A percentile compares a stretch with the other conserved stretches of the same genome.
phyloP scores from a whole-genome alignment of 495 filamentous ascomycete species.

The Penicillium pulvis region DNA sequence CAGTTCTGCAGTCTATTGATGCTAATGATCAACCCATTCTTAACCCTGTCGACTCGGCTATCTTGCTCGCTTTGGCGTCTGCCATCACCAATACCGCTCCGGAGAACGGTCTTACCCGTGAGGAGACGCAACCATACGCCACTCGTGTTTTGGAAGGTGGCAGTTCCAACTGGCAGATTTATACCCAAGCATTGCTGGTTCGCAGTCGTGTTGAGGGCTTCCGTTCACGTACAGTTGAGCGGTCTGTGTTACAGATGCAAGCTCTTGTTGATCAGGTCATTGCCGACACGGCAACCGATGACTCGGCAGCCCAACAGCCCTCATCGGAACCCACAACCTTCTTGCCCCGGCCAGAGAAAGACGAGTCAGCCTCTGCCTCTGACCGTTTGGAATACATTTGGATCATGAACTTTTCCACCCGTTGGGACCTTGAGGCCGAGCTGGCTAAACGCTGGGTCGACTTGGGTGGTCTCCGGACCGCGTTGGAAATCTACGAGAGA shows the following conservation, averaged over 20 bases:
- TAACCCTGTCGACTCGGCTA: constrained; percentile 78
- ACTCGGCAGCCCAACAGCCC: constrained; percentile 33
- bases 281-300: constrained; percentile 69
- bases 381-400: constrained; percentile 83
- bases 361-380: constrained; percentile 73
- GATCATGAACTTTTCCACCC: constrained; percentile 75
- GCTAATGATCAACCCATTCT: constrained; percentile 83
- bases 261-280: constrained; percentile 95
- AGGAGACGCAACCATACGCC: constrained; percentile 91
- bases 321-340: constrained; percentile 64
- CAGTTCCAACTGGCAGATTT: constrained; percentile 96
- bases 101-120: constrained; percentile 79
- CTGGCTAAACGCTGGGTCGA: constrained; percentile 87
- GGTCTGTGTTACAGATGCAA: constrained; percentile 91
- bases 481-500: constrained; percentile 94
- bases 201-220: constrained; percentile 88
- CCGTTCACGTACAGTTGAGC: constrained; percentile 79
- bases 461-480: constrained; percentile 83
- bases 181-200: constrained; percentile 88
- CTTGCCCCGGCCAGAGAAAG: constrained; percentile 72
- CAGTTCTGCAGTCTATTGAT: constrained; percentile 60
- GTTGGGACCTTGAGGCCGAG: constrained; percentile 94
- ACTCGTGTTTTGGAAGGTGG: constrained; percentile 84
- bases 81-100: constrained; percentile 89
- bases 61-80: constrained; percentile 77